phyloP scores from a whole-genome alignment of 2,329 filamentous ascomycete genomes.

The Penicillium brevicompactum region DNA sequence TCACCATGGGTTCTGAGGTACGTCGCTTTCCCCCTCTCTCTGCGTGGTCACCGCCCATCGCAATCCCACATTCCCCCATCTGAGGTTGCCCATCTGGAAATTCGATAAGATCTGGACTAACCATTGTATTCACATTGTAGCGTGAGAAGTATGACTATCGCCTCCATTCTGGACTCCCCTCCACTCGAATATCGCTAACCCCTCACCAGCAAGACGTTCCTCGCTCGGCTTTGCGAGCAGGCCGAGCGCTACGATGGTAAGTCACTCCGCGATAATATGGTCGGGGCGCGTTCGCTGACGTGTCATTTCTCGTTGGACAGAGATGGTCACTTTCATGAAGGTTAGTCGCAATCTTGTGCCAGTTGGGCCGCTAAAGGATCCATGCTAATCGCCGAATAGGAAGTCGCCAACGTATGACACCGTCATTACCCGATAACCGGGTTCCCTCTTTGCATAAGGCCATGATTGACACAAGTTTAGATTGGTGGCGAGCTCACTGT shows the following conservation, averaged over 20 bases:
- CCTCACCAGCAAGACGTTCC: constrained; percentile 89
- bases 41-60: constrained; percentile 31
- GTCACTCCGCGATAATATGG: constrained; percentile 24
- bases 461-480: constrained; percentile 42
- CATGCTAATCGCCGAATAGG: constrained; percentile 53
- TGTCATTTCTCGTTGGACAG: constrained; percentile 44
- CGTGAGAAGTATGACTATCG: constrained; percentile 65
- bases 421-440: constrained; percentile 12
- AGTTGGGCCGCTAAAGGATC: constrained; percentile 3
- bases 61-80: constrained; percentile 20
- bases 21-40: constrained; percentile 45
- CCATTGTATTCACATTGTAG: constrained; percentile 47
- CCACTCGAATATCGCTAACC: constrained; percentile 39
- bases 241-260: constrained; percentile 98
- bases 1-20: constrained; percentile 67
- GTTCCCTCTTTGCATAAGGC: neutral
- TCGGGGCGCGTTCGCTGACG: constrained; percentile 11
- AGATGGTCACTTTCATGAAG: constrained; percentile 99
- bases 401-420: constrained; percentile 83
- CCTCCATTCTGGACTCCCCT: constrained; percentile 13
- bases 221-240: constrained; percentile 99
- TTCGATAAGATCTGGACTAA: constrained; percentile 42
- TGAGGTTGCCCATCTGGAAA: constrained; percentile 8
- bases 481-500: constrained; percentile 68
- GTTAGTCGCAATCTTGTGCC: constrained; percentile 50